Base-by-base conservation (phyloP, 164 flowering plant genomes). In the Saururus chinensis region DNA sequence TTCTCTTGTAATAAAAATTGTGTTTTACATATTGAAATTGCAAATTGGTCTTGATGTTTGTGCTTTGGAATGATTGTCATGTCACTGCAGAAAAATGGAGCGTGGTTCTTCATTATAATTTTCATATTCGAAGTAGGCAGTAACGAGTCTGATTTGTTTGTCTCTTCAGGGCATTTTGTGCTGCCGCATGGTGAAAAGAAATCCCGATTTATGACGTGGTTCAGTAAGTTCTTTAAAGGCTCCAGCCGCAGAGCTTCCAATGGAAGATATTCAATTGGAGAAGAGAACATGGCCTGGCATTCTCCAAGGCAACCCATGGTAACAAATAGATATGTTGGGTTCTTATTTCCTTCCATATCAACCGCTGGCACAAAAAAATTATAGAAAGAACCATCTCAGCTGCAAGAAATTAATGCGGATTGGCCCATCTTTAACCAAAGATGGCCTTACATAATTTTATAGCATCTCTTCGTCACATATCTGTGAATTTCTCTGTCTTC, bases 131-230 rank as follows among this genome's bases (percentile, higher is more conserved):
- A 20, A 53, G 22, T 20, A 14, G 23, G 12, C 4, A 53, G 22
- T 53, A 5, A 20, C 12, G 23, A 19, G 37, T 19, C 35, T 58
- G 35, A 35, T 45, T 58, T 62, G 51, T 22, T 40, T 37, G 30
- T 41, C n/a, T 14, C 68, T 83, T 71, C 84, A 84, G 92, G 92
- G 70, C 74, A 74, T 51, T 66, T 74, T 78, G 79, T 63, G 72
- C 76, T 88, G 68, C 74, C 85, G 0, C 57, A 74, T 67, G 71
- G 79, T 67, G 92, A 84, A 70, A 79, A 80, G 59, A 86, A 82
- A 56, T 87, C 88, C 14, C 70, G 90, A 21, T 71, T 88, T 53
- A 82, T 90, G 89, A 93, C 74, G 76, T 90, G 98, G 98, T 70
- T 93, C 59, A 66, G 85, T 69, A 90, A 84, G 80, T 37, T 93